A percentile compares a stretch with the other conserved stretches of the same genome.
Evolutionary conservation across 176 grass and related monocot genomes (phyloP).

Genomic region (Aegilops sharonensis): DNA sequence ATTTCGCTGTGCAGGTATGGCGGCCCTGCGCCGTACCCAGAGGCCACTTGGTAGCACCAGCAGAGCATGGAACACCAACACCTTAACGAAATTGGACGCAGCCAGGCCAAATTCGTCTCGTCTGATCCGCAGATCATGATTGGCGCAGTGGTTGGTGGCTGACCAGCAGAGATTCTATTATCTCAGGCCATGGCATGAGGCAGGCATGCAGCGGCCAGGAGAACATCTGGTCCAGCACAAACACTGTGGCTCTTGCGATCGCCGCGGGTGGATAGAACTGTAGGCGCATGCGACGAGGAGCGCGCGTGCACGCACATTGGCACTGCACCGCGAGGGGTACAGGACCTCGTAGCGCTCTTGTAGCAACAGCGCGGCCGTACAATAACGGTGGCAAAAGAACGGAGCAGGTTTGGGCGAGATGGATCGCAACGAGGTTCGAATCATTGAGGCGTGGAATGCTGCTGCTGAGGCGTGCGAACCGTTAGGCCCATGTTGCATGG

Average conservation of each 20-base stretch:
- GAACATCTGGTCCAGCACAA: conserved; percentile 22
- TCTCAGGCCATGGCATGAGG: background rate
- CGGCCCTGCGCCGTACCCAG: background rate
- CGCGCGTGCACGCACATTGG: background rate
- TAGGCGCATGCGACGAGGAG: background rate
- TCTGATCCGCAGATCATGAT: conserved; percentile 14
- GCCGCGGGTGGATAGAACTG: conserved; percentile 17
- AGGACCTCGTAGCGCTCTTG: background rate
- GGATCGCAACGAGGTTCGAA: conserved; percentile 22
- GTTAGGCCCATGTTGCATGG: background rate
- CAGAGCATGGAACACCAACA: background rate
- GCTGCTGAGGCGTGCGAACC: background rate
- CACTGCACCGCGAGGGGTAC: background rate
- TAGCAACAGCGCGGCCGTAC: conserved; percentile 2
- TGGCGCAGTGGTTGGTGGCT: conserved; percentile 30
- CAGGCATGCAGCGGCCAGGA: background rate
- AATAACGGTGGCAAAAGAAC: background rate
- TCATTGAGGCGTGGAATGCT: conserved; percentile 4
- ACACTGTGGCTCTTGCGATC: conserved; percentile 10
- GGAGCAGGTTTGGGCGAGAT: background rate
- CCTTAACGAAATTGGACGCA: background rate
- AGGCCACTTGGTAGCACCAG: background rate
- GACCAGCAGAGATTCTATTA: conserved; percentile 21
- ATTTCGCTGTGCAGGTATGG: background rate
- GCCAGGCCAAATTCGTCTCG: background rate